Evolutionary conservation across 176 grass and related monocot genomes (phyloP), one percentile per base, ranked within the genome.

Genomic region (Cymbopogon citratus): DNA sequence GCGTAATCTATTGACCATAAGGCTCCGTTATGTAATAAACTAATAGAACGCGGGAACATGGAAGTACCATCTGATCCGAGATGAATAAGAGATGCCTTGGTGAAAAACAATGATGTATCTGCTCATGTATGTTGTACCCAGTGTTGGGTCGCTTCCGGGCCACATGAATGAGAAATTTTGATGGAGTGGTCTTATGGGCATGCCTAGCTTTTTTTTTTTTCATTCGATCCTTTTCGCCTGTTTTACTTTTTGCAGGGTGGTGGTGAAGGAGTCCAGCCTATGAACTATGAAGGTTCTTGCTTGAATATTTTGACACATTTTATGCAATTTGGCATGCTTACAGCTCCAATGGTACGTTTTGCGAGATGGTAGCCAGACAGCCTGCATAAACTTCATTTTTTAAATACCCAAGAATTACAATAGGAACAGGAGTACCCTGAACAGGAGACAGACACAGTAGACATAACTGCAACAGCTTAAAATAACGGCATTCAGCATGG

Each of bases 1-100:
- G 38, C 25, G 23, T 74, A 36, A 66, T 74, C 9, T 66, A 21
- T 63, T 31, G 64, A 46, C 54, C 23, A 63, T 34, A 15, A 23
- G 64, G 63, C 63, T 29, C 79, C 34, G 16, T 56, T 81, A 48
- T 85, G 45, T 85, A 78, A 81, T 82, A 78, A 83, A 52, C 29
- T 85, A 82, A 85, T 82, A 9, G 23, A 25, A 60, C 25, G 56
- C 0, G 1, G n/a, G n/a, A 25, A 60, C n/a, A 60, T 1, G 12
- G 5, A 8, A 88, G 39, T 60, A 61, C 67, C 21, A 80, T 51
- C 28, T 59, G 13, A 64, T 72, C 27, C 6, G 27, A 66, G 73
- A 85, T 38, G 27, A 89, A 85, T 89, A 85, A 85, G 23, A n/a
- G 13, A 60, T 60, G 23, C 56, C 56, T 25, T 60, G n/a, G 9